Conservation (phyloP, 2,329 filamentous ascomycete genomes). For the Nigrograna mackinnonii region DNA sequence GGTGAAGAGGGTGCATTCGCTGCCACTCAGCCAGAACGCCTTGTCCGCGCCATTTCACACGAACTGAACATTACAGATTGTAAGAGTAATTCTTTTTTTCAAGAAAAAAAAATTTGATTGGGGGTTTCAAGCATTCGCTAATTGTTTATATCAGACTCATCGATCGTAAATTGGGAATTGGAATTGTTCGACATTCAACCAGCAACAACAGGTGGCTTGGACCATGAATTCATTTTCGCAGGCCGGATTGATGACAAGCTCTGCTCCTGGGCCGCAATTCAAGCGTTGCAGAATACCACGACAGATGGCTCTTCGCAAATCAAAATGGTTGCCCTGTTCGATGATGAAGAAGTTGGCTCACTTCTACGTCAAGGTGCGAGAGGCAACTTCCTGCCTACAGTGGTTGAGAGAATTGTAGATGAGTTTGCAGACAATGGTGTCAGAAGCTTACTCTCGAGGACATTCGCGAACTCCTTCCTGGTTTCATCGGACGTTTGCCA, state of each 20-base stretch:
- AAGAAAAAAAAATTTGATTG: too few species aligned
- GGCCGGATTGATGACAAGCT: slow-evolving; percentile 97
- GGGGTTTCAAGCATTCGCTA: slow-evolving; percentile 5
- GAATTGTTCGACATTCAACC: slow-evolving; percentile 93
- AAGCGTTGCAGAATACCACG: slow-evolving; percentile 73
- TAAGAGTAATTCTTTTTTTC: slow-evolving; percentile 16
- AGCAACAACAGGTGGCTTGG: slow-evolving; percentile 79
- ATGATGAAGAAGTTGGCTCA: slow-evolving; percentile 95
- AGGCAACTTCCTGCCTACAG: slow-evolving; percentile 82
- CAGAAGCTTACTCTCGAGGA: slow-evolving; percentile 70
- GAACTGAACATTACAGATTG: slow-evolving; percentile 74
- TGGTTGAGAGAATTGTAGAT: slow-evolving; percentile 82
- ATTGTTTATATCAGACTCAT: slow-evolving; percentile 50
- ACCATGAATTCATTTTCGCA: slow-evolving; percentile 92
- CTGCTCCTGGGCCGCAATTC: slow-evolving; percentile 89
- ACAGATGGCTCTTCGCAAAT: slow-evolving; percentile 66
- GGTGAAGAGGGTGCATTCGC: slow-evolving; percentile 73
- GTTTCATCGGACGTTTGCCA: slow-evolving; percentile 93
- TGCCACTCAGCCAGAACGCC: slow-evolving; percentile 79
- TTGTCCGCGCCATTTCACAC: slow-evolving; percentile 80
- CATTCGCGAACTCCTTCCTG: slow-evolving; percentile 89
- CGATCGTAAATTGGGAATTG: slow-evolving; percentile 94
- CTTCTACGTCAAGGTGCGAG: slow-evolving; percentile 86
- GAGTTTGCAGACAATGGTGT: slow-evolving; percentile 55
- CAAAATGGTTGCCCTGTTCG: slow-evolving; percentile 92